Evolutionary conservation across 2,329 filamentous ascomycete species (phyloP).

Genomic region (Ceratocystis eucalypticola): DNA sequence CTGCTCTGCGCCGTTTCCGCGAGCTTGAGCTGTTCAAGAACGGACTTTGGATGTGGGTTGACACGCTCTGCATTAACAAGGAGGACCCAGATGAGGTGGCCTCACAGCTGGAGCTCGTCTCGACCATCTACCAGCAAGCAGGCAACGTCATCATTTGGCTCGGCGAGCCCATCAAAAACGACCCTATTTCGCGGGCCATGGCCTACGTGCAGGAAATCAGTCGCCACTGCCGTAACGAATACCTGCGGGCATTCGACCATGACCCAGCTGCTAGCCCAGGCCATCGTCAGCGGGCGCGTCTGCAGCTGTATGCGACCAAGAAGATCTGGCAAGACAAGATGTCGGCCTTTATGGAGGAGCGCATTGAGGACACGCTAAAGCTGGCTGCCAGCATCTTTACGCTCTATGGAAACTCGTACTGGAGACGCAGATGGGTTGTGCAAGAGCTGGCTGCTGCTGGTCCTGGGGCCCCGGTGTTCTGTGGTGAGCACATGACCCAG

Average conservation of each 20-base stretch:
- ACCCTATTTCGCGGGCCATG: constrained; percentile 14
- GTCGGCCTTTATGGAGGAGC: constrained; percentile 8
- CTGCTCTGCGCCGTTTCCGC: constrained; percentile 16
- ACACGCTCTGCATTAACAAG: constrained; percentile 21
- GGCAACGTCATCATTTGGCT: constrained; percentile 20
- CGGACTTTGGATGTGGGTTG: constrained; percentile 22
- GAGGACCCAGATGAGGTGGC: constrained; percentile 18
- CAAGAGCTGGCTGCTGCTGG: constrained; percentile 13
- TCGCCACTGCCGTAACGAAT: constrained; percentile 15
- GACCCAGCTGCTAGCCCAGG: constrained; percentile 15
- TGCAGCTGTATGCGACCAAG: constrained; percentile 15
- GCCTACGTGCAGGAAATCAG: constrained; percentile 16
- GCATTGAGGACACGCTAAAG: constrained; percentile 16
- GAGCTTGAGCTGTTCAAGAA: constrained; percentile 17
- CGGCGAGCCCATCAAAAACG: constrained; percentile 18
- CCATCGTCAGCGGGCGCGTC: constrained; percentile 13
- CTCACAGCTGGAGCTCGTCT: constrained; percentile 16
- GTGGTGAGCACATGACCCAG: constrained; percentile 17
- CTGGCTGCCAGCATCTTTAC: constrained; percentile 18
- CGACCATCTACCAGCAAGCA: constrained; percentile 20
- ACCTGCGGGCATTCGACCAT: constrained; percentile 14
- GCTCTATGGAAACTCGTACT: constrained; percentile 17
- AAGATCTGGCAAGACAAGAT: constrained; percentile 15
- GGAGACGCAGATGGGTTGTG: constrained; percentile 12
- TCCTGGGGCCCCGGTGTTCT: constrained; percentile 11